These are phyloP conservation scores for Pelomyxa schiedti DNA, from an alignment of 78 protist genomes.

Conservation along the genomic window DNA sequence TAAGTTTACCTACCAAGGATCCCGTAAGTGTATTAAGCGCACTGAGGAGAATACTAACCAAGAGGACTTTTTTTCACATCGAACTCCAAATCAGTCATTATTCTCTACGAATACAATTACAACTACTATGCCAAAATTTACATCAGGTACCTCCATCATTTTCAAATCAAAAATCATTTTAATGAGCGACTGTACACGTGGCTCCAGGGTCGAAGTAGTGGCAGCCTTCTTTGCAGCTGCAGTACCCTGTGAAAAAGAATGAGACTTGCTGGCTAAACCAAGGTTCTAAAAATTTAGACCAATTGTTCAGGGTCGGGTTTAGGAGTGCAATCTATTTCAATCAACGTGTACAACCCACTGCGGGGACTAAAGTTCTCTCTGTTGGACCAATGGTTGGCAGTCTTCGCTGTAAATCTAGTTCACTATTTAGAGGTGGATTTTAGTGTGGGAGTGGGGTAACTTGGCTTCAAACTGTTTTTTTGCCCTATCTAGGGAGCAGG, in stretches of 20 bases:
- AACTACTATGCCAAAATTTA: too few relatives aligned
- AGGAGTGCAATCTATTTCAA: constrained; percentile 65
- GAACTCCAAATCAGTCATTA: constrained; percentile 50
- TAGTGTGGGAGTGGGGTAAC: too few relatives aligned
- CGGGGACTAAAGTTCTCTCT: constrained; percentile 18
- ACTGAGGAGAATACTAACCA: too few relatives aligned
- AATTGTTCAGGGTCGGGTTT: too few relatives aligned
- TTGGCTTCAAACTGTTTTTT: background rate
- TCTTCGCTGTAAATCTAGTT: constrained; percentile 54
- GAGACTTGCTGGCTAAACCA: too few relatives aligned
- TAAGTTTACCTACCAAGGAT: constrained; percentile 59
- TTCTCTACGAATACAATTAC: too few relatives aligned
- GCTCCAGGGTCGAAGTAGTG: constrained; percentile 26
- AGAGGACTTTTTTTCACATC: constrained; percentile 68
- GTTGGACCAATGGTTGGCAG: constrained; percentile 23
- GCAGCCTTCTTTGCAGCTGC: constrained; percentile 4
- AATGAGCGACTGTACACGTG: constrained; percentile 35
- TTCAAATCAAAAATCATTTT: constrained; percentile 49
- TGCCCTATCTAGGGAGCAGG: background rate
- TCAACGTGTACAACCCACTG: constrained; percentile 41
- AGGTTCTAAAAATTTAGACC: too few relatives aligned
- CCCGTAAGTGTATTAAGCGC: too few relatives aligned
- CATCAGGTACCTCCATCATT: too few relatives aligned
- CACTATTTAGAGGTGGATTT: too few relatives aligned
- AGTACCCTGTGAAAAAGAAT: too few relatives aligned